Percentiles rank a stretch among this genome's conserved stretches.
phyloP scores from a whole-genome alignment of 257 asterid genomes.

The Solanum acaule region DNA sequence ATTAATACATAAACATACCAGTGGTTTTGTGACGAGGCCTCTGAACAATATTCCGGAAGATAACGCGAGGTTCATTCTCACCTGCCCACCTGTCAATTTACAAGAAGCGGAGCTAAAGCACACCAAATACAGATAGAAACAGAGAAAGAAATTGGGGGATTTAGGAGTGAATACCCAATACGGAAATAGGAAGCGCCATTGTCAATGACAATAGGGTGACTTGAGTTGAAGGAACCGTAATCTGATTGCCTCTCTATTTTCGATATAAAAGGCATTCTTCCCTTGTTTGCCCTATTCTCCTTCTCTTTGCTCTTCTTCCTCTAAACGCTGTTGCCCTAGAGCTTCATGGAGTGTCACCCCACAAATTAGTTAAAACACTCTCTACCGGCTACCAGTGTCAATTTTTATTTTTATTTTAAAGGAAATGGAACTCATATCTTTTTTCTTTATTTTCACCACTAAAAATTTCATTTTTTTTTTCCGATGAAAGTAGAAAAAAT shows the following conservation, averaged over 20 bases:
- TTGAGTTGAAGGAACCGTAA: constrained; percentile 54
- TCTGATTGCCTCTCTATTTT: constrained; percentile 67
- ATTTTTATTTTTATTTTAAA: too few species aligned
- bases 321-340: not conserved
- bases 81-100: constrained; percentile 78
- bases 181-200: constrained; percentile 96
- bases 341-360: not conserved
- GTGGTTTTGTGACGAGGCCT: constrained; percentile 96
- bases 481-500: too few species aligned
- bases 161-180: constrained; percentile 49
- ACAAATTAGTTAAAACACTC: not conserved
- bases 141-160: constrained; percentile 9
- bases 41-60: constrained; percentile 92
- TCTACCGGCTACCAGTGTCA: not conserved
- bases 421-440: not conserved
- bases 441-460: not conserved
- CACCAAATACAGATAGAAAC: not conserved
- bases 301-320: not conserved
- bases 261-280: constrained; percentile 75
- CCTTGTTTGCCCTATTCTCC: not conserved
- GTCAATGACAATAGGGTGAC: constrained; percentile 88
- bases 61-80: constrained; percentile 84
- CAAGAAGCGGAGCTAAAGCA: not conserved
- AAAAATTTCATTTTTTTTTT: too few species aligned
- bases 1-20: constrained; percentile 23